A percentile compares a stretch with the other conserved stretches of the same genome.
These are phyloP conservation scores for Diaporthe sp. DNA, from an alignment of 2,329 filamentous ascomycete species.

Conservation along the genomic window DNA sequence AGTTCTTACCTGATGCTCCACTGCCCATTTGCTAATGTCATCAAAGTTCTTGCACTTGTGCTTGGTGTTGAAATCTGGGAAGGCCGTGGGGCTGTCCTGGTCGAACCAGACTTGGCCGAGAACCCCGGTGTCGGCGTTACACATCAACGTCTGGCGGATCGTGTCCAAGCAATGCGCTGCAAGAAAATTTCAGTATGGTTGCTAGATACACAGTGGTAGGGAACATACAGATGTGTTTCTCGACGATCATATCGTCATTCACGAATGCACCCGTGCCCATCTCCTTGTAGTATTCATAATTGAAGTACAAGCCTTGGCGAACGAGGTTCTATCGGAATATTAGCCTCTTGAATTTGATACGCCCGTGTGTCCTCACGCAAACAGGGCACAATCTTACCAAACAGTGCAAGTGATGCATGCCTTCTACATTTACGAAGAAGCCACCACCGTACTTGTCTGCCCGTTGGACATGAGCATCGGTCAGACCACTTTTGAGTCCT, in stretches of 20 bases:
- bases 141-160: conserved; percentile 74
- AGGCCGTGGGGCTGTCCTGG: conserved; percentile 59
- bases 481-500: conserved; percentile 65
- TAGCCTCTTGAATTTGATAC: background rate
- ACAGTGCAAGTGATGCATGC: conserved; percentile 71
- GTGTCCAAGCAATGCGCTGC: conserved; percentile 73
- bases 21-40: conserved; percentile 61
- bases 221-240: conserved; percentile 68
- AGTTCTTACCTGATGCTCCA: conserved; percentile 61
- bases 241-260: conserved; percentile 68
- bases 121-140: conserved; percentile 71
- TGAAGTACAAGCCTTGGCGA: conserved; percentile 71
- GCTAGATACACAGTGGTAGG: fast-evolving
- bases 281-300: conserved; percentile 69
- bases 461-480: conserved; percentile 68
- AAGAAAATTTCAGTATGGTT: background rate
- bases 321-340: conserved; percentile 64
- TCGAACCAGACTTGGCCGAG: conserved; percentile 74
- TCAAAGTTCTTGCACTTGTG: conserved; percentile 64
- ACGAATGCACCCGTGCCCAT: conserved; percentile 66
- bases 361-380: background rate
- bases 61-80: conserved; percentile 73
- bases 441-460: conserved; percentile 69
- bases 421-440: conserved; percentile 70
- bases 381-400: conserved; percentile 54